phyloP scores from a whole-genome alignment of 1,139 yeast genomes.

The Saccharomycopsis hybrid region DNA sequence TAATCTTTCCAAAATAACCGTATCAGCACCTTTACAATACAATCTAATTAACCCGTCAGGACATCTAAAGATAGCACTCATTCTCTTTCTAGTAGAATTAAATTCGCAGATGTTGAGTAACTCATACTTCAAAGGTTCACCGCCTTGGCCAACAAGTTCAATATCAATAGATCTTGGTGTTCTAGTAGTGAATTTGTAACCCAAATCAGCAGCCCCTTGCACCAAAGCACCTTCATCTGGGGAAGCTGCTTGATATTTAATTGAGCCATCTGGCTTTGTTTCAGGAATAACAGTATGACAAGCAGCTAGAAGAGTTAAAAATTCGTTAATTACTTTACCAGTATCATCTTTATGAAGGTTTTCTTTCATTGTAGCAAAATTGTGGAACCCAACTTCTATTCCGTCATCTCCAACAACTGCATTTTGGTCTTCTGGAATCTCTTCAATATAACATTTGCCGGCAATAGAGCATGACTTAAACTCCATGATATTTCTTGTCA shows the following conservation, averaged over 20 bases:
- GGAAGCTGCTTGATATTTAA: conserved; percentile 96
- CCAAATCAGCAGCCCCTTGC: conserved; percentile 88
- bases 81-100: conserved; percentile 94
- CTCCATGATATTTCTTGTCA: conserved; percentile 94
- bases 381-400: conserved; percentile 72
- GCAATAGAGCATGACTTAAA: conserved; percentile 92
- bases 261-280: conserved; percentile 47
- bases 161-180: conserved; percentile 79
- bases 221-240: conserved; percentile 99
- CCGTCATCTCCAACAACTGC: conserved; percentile 67
- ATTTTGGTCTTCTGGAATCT: conserved; percentile 84
- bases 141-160: conserved; percentile 33
- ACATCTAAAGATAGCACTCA: conserved; percentile 91
- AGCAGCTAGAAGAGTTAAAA: conserved; percentile 77
- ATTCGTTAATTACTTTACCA: conserved; percentile 70
- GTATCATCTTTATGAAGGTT: conserved; percentile 42
- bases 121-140: conserved; percentile 54
- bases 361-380: conserved; percentile 55
- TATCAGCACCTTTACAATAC: conserved; percentile 97
- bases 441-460: conserved; percentile 82
- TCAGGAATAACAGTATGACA: conserved; percentile 99
- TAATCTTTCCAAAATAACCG: conserved; percentile 84
- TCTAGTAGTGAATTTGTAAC: conserved; percentile 78
- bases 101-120: conserved; percentile 89
- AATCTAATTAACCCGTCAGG: conserved; percentile 90